These are phyloP conservation scores for Penicillium sclerotiorum DNA, from an alignment of 2,329 filamentous ascomycete species.

Conservation along the genomic window DNA sequence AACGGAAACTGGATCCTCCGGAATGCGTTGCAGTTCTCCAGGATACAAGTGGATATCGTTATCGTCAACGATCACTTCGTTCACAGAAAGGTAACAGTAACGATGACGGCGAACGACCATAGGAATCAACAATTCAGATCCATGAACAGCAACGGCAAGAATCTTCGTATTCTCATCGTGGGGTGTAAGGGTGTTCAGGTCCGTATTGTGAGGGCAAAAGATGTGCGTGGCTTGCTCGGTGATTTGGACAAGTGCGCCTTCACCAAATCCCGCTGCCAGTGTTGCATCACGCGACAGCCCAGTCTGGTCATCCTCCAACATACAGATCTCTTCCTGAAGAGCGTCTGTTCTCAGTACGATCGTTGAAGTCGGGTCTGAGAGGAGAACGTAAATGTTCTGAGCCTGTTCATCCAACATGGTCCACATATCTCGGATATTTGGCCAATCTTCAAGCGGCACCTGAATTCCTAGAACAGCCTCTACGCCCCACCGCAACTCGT, in stretches of 20 bases:
- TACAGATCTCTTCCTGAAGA: conserved; percentile 41
- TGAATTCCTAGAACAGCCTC: conserved; percentile 65
- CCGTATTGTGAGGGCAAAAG: conserved; percentile 25
- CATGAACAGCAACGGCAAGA: conserved; percentile 36
- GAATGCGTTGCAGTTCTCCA: no score
- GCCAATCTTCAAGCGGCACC: conserved; percentile 44
- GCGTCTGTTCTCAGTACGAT: conserved; percentile 42
- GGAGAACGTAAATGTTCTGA: conserved; percentile 42
- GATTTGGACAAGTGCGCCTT: conserved; percentile 45
- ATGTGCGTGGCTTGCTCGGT: conserved; percentile 42
- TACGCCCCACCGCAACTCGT: conserved; percentile 70
- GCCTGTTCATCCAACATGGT: conserved; percentile 38
- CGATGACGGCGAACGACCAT: conserved; percentile 29
- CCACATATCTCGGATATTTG: conserved; percentile 48
- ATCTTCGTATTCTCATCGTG: conserved; percentile 27
- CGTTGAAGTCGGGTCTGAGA: conserved; percentile 46
- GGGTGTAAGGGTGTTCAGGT: conserved; percentile 24
- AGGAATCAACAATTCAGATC: conserved; percentile 30
- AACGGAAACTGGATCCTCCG: conserved; percentile 27
- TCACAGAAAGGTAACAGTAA: conserved; percentile 32
- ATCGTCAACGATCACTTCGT: conserved; percentile 22
- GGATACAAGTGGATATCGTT: conserved; percentile 24
- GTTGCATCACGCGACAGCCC: conserved; percentile 48
- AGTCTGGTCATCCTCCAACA: conserved; percentile 41
- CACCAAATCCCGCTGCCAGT: conserved; percentile 44